Percentiles rank a stretch among this genome's conserved stretches.
Evolutionary conservation across 192 early-diverging fungal species (phyloP).

Genomic region (Endogone sp.): DNA sequence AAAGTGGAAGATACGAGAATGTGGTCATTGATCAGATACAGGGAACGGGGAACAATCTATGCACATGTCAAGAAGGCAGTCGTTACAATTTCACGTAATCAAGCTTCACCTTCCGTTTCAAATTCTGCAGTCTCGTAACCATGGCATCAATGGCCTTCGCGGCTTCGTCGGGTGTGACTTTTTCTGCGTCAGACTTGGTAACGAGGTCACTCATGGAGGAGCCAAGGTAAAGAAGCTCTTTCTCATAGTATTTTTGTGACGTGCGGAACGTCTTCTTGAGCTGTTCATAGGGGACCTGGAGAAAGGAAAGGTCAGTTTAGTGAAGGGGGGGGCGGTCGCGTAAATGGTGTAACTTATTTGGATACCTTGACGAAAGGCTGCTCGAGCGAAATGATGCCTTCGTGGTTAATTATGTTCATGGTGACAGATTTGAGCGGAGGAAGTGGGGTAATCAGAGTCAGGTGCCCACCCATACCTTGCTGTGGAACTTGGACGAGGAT

Average conservation of each 20-base stretch:
- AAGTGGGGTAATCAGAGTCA: too few species aligned
- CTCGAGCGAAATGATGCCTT: conserved; percentile 84
- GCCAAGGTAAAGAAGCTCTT: conserved; percentile 57
- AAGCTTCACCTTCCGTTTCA: conserved; percentile 70
- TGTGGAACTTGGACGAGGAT: too few species aligned
- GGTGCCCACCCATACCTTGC: too few species aligned
- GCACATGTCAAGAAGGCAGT: too few species aligned
- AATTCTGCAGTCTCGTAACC: conserved; percentile 54
- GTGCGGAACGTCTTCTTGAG: conserved; percentile 66
- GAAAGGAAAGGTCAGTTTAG: too few species aligned
- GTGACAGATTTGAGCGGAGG: too few species aligned
- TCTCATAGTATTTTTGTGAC: conserved; percentile 79
- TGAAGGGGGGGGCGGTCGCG: too few species aligned
- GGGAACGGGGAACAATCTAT: too few species aligned
- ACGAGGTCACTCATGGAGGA: conserved; percentile 40
- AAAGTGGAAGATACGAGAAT: not conserved
- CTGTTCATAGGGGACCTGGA: conserved; percentile 85
- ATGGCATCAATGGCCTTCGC: conserved; percentile 58
- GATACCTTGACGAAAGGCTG: conserved; percentile 89
- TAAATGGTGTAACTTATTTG: not conserved
- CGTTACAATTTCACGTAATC: too few species aligned
- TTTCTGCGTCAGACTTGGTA: too few species aligned
- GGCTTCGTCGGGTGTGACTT: too few species aligned
- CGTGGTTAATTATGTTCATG: conserved; percentile 72
- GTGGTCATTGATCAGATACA: not conserved